Conservation (phyloP, 2,329 filamentous ascomycete genomes). For the Calonectria henricotiae region DNA sequence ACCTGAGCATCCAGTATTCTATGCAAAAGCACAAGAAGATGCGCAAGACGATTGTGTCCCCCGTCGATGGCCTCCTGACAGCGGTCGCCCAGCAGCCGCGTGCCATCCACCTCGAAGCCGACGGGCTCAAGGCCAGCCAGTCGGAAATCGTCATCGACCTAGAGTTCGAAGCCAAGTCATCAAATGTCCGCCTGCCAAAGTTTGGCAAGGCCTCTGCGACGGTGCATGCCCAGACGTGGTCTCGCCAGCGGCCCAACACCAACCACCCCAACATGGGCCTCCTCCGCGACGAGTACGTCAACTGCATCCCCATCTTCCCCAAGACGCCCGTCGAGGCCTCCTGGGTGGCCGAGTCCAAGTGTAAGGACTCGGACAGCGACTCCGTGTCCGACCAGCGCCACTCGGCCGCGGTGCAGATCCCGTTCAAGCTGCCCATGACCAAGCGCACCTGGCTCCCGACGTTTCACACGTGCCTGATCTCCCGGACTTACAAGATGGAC, state of each 20-base stretch:
- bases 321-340: constrained; percentile 7
- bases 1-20: constrained; percentile 42
- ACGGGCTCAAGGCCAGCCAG: constrained; percentile 38
- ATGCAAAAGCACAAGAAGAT: constrained; percentile 44
- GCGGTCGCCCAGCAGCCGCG: constrained; percentile 45
- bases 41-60: constrained; percentile 46
- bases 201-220: constrained; percentile 36
- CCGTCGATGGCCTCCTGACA: constrained; percentile 40
- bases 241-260: constrained; percentile 43
- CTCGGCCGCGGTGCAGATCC: constrained; percentile 17
- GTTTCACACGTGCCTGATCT: constrained; percentile 30
- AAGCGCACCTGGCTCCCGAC: constrained; percentile 28
- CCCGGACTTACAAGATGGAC: constrained; percentile 28
- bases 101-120: constrained; percentile 42
- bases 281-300: constrained; percentile 33
- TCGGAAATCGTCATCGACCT: constrained; percentile 42
- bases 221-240: constrained; percentile 47
- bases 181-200: constrained; percentile 39
- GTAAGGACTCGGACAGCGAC: background rate
- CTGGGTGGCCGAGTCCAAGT: background rate
- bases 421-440: constrained; percentile 22
- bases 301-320: constrained; percentile 7
- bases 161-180: constrained; percentile 41
- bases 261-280: constrained; percentile 43
- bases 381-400: background rate